Percentiles rank a stretch among this genome's conserved stretches.
Evolutionary conservation across 2,329 filamentous ascomycete genomes (phyloP).

Genomic region (Sporothrix sp.): DNA sequence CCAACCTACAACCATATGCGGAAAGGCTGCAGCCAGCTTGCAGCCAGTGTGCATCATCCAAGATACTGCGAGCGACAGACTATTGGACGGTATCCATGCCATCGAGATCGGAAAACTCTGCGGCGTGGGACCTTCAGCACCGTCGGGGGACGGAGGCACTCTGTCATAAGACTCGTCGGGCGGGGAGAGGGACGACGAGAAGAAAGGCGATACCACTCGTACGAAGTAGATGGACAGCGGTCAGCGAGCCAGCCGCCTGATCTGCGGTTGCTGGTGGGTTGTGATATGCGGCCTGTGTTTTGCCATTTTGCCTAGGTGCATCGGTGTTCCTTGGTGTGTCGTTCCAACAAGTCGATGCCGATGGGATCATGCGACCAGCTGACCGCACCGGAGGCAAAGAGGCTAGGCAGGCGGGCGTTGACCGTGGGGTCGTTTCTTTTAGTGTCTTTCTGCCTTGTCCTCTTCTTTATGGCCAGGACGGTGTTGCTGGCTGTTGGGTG

Average conservation of each 20-base stretch:
- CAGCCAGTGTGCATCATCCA: no score
- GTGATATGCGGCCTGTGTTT: not conserved
- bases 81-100: not conserved
- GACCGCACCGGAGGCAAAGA: not conserved
- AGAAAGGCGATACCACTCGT: not conserved
- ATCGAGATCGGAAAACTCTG: not conserved
- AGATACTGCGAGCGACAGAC: no score
- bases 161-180: conserved; percentile 1
- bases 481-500: conserved; percentile 7
- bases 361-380: conserved; percentile 4
- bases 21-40: no score
- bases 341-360: not conserved
- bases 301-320: no score
- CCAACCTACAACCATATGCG: not conserved
- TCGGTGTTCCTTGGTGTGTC: conserved; percentile 5
- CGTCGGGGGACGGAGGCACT: no score
- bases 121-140: not conserved
- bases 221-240: not conserved
- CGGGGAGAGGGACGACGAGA: not conserved
- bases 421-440: not conserved
- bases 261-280: no score
- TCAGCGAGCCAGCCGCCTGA: no score
- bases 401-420: no score
- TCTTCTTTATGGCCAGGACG: not conserved
- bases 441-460: no score